Base-by-base conservation (phyloP, 768 basidiomycete species). In the Chalciporus pseudorubinellus region DNA sequence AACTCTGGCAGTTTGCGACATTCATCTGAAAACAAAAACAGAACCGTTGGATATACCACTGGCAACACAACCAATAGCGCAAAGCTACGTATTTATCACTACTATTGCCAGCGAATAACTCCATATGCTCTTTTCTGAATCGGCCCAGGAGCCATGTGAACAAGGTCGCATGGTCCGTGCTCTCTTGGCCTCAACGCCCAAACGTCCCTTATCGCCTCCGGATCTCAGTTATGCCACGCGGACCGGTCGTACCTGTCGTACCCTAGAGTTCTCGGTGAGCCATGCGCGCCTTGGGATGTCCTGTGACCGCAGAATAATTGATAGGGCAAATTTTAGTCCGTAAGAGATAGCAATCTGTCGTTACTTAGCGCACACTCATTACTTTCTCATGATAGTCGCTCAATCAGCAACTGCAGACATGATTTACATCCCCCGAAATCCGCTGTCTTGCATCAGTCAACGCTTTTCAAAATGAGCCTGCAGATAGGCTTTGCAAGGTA, bases 151-250 rank as follows among this genome's bases (percentile, higher is more conserved):
- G n/a, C n/a, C 36, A 21, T 55, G 53, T 45, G 46, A 51, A 34
- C 28, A 42, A 20, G 28, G 19, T 46, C 54, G 42, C 20, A 46
- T 31, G 31, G 10, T 11, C 31, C 31, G 12, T 14, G 31, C 12
- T 31, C 2, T 31, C 31, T n/a, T n/a, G 31, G 13, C 29, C 10
- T 4, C 31, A 31, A 13, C 31, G 12, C 29, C 4, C 10, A 31
- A 4, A 14, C 10, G 31, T 31, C n/a, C 16, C 34, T 8, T 33
- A 49, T 55, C 40, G 50, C 60, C 29, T 48, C 52, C 53, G 53
- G 26, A 38, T 64, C 59, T 48, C 62, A 42, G 39, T 34, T 45
- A 19, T 38, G 18, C 21, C 13, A 26, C 47, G 40, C 43, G 36
- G 52, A n/a, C 48, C 28, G 33, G 33, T 34, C 31, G 31, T n/a